Percentiles rank a stretch among this genome's conserved stretches.
phyloP scores from a whole-genome alignment of 495 filamentous ascomycete genomes.

The Penicillium cataractarum region DNA sequence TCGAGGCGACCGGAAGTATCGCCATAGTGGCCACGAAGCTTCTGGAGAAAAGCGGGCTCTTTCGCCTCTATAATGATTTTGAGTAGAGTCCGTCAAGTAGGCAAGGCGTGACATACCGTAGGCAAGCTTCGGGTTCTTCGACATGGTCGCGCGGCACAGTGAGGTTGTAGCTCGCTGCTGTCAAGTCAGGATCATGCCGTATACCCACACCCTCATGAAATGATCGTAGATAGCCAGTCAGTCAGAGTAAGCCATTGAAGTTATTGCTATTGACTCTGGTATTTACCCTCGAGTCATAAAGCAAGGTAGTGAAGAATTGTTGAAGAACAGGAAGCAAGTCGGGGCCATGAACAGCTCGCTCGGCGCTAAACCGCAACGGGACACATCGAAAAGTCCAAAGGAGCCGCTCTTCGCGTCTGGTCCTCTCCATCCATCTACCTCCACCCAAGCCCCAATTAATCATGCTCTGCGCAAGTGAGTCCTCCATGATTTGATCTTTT shows the following conservation, averaged over 20 bases:
- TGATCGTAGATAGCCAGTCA: slow-evolving; percentile 1
- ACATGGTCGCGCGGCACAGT: slow-evolving; percentile 37
- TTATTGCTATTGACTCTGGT: not conserved
- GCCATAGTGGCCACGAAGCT: slow-evolving; percentile 47
- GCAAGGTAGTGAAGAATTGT: not conserved
- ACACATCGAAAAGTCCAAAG: slow-evolving; percentile 48
- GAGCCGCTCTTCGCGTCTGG: slow-evolving; percentile 42
- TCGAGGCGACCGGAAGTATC: slow-evolving; percentile 43
- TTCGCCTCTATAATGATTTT: slow-evolving; percentile 40
- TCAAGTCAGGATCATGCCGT: slow-evolving; percentile 26
- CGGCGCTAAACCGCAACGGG: slow-evolving; percentile 43
- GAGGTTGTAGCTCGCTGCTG: slow-evolving; percentile 9
- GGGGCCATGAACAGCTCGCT: slow-evolving; percentile 27
- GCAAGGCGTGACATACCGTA: slow-evolving; percentile 41
- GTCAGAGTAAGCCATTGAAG: not conserved
- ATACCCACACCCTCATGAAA: not conserved
- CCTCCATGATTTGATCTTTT: not conserved
- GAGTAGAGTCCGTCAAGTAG: slow-evolving; percentile 1
- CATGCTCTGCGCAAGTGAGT: slow-evolving; percentile 79
- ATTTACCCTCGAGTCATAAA: not conserved
- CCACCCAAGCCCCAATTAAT: slow-evolving; percentile 35
- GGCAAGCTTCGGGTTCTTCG: slow-evolving; percentile 51
- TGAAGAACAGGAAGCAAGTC: not conserved
- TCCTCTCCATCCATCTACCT: slow-evolving; percentile 31
- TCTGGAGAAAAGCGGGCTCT: slow-evolving; percentile 53